Percentiles rank a stretch among this genome's conserved stretches.
phyloP scores from a whole-genome alignment of 441 rosid species.

The Syzygium malaccense region DNA sequence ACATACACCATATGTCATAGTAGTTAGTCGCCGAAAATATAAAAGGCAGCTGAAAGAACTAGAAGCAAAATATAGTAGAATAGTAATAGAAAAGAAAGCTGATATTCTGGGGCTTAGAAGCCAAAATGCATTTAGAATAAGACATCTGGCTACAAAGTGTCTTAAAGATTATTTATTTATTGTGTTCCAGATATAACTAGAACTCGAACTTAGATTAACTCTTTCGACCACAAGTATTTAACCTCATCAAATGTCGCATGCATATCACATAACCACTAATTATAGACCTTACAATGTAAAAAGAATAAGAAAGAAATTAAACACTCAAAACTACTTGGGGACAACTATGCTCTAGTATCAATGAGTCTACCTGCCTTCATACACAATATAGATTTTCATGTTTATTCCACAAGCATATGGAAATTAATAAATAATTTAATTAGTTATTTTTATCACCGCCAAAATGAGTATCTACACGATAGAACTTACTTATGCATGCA shows the following conservation, averaged over 20 bases:
- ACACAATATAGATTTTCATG: neutral
- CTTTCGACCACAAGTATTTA: neutral
- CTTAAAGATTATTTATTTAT: neutral
- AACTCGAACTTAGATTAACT: neutral
- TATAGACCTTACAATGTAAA: neutral
- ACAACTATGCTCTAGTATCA: neutral
- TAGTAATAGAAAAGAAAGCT: neutral
- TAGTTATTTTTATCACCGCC: neutral
- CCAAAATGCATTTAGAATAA: neutral
- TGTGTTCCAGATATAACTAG: neutral
- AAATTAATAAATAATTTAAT: neutral
- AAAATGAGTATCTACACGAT: neutral
- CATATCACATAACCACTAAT: neutral
- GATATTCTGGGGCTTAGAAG: neutral
- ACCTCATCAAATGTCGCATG: neutral
- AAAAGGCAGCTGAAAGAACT: neutral
- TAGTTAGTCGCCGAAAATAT: neutral
- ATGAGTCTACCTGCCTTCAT: neutral
- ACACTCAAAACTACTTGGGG: neutral
- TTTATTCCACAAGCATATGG: neutral
- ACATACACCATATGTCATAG: neutral
- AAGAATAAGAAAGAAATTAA: neutral
- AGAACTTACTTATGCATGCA: conserved; percentile 81
- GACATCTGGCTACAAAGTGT: neutral
- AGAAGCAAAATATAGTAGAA: neutral